A percentile compares a stretch with the other conserved stretches of the same genome.
phyloP scores from a whole-genome alignment of 495 filamentous ascomycete genomes.

The Daldinia concentrica region DNA sequence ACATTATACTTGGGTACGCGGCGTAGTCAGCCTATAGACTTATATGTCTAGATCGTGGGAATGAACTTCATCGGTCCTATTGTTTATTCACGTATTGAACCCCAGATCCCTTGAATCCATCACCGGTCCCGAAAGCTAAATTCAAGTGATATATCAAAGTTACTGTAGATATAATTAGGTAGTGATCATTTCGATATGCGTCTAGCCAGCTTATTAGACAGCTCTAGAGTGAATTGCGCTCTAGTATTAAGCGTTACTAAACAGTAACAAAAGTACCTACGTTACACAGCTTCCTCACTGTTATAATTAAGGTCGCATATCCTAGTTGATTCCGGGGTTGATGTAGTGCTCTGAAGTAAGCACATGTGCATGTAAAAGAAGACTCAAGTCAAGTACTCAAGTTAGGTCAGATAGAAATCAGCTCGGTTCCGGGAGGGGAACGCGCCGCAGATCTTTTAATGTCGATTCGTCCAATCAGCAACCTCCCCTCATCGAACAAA shows the following conservation, averaged over 20 bases:
- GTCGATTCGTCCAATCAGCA: slow-evolving; percentile 20
- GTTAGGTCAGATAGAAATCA: slow-evolving; percentile 7
- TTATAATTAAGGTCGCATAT: slow-evolving; percentile 9
- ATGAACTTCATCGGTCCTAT: slow-evolving; percentile 25
- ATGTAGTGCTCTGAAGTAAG: slow-evolving; percentile 14
- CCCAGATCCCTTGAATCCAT: slow-evolving; percentile 30
- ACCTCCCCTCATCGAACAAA: slow-evolving; percentile 7
- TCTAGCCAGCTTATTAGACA: slow-evolving; percentile 10
- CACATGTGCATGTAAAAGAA: slow-evolving; percentile 5
- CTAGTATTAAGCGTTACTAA: slow-evolving; percentile 14
- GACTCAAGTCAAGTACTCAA: background rate
- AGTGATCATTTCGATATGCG: slow-evolving; percentile 7
- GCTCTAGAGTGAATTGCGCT: background rate
- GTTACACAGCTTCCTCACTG: slow-evolving; percentile 16
- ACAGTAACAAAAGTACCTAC: slow-evolving; percentile 11
- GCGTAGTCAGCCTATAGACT: slow-evolving; percentile 18
- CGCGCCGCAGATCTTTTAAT: slow-evolving; percentile 28
- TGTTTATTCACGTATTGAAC: slow-evolving; percentile 9
- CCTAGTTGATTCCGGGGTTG: slow-evolving; percentile 22
- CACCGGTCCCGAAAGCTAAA: slow-evolving; percentile 30
- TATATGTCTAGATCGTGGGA: background rate
- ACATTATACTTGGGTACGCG: slow-evolving; percentile 21
- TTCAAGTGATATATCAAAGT: slow-evolving; percentile 11
- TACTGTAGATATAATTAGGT: slow-evolving; percentile 30
- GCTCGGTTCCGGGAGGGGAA: slow-evolving; percentile 24